Evolutionary conservation across 805 yeast species (phyloP).

Genomic region (Pichia deserticola): DNA sequence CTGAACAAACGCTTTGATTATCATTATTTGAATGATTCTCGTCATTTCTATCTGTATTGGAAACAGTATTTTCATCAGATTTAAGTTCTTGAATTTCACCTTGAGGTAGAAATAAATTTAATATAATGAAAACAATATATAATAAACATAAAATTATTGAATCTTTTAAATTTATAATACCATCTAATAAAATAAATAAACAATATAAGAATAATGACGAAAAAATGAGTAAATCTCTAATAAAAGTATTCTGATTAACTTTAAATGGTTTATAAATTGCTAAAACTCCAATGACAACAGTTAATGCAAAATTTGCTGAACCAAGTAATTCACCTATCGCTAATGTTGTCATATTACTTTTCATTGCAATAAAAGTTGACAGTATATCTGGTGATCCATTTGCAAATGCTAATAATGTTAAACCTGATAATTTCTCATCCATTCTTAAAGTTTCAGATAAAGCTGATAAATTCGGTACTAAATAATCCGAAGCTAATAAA

Average conservation of each 20-base stretch:
- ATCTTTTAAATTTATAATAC: conserved; percentile 45
- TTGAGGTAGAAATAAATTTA: conserved; percentile 24
- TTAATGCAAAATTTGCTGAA: conserved; percentile 44
- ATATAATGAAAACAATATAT: conserved; percentile 52
- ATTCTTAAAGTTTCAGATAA: conserved; percentile 56
- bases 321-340: conserved; percentile 51
- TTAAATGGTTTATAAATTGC: conserved; percentile 33
- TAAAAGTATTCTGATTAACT: conserved; percentile 44
- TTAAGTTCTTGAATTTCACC: background rate
- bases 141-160: conserved; percentile 44
- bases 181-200: conserved; percentile 46
- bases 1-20: background rate
- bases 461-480: conserved; percentile 70
- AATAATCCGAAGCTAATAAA: conserved; percentile 69
- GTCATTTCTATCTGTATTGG: background rate
- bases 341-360: conserved; percentile 42
- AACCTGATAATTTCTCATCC: conserved; percentile 74
- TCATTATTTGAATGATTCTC: background rate
- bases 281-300: conserved; percentile 40
- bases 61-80: background rate
- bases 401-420: conserved; percentile 83
- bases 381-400: conserved; percentile 90
- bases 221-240: conserved; percentile 58
- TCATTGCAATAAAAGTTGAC: conserved; percentile 77
- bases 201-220: conserved; percentile 41